Base-by-base conservation (phyloP, 768 basidiomycete genomes). In the Chiua virens region DNA sequence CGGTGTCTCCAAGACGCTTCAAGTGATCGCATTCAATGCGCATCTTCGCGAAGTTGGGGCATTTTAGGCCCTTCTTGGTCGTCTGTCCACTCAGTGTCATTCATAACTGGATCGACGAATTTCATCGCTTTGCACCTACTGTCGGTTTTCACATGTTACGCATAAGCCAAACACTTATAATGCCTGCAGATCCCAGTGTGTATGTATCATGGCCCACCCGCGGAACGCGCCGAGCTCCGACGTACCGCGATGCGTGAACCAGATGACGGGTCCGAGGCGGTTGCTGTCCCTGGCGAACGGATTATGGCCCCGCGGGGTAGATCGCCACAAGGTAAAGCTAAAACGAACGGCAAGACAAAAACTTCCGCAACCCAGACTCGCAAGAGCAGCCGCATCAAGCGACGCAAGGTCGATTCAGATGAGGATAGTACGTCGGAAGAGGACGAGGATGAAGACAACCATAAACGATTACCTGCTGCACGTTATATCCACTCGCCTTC, bases 11-110 rank as follows among this genome's bases (percentile, higher is more conserved):
- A 52, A 97, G 90, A 99, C 97, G 0, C 77, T 98, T 0, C 97
- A 99, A 77, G 90, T 86, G 0, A 99, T 99, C 39, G 83, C 95
- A 0, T 97, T 98, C 67, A 82, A 91, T 52, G 95, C 95, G 0
- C 87, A 94, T 69, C 77, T 99, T 1, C 85, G 92, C 27, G 86
- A 89, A 49, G n/a, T 73, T 82, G 49, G 76, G 81, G 5, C 82
- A 87, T 41, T 77, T 76, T 52, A 79, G 81, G 15, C 90, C 92
- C 0, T 89, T 95, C 69, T 78, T 99, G 22, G 71, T 99, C 50
- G 92, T 98, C 18, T 93, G 92, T 55, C 97, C 97, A 0, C 80
- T 98, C 1, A 92, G 92, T 40, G 96, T 98, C 13, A 71, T 98
- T 15, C 87, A 94, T 61, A 96, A 95, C 59, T 98, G 95, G 94